These are phyloP conservation scores for Keithomyces neogunnii DNA, from an alignment of 2,329 filamentous ascomycete species.

Conservation along the genomic window DNA sequence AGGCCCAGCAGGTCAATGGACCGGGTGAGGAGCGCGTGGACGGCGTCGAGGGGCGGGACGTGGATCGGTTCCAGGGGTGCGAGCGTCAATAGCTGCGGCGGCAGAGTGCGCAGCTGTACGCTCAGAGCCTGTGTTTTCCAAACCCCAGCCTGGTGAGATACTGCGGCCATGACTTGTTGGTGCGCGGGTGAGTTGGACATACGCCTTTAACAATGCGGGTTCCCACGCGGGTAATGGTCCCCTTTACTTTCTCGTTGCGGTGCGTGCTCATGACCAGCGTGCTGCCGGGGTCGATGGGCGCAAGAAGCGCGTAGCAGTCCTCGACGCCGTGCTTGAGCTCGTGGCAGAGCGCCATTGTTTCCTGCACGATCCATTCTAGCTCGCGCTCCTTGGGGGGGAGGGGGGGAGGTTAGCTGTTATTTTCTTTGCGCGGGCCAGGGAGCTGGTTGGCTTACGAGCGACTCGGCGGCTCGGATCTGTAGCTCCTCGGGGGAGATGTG, in stretches of 20 bases:
- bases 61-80: slow-evolving; percentile 41
- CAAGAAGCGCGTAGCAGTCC: slow-evolving; percentile 81
- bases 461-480: slow-evolving; percentile 38
- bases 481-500: slow-evolving; percentile 41
- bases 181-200: slow-evolving; percentile 25
- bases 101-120: slow-evolving; percentile 64
- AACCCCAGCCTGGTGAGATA: slow-evolving; percentile 1
- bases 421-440: too few relatives aligned
- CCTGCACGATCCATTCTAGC: slow-evolving; percentile 44
- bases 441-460: slow-evolving; percentile 34
- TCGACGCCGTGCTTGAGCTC: slow-evolving; percentile 61
- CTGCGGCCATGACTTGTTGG: neutral
- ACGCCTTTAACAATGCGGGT: slow-evolving; percentile 88
- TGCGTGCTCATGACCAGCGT: slow-evolving; percentile 85
- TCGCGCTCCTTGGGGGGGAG: slow-evolving; percentile 36
- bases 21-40: slow-evolving; percentile 72
- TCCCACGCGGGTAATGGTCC: slow-evolving; percentile 81
- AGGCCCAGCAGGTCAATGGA: slow-evolving; percentile 77
- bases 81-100: slow-evolving; percentile 39
- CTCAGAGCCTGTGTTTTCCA: slow-evolving; percentile 53
- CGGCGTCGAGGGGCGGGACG: slow-evolving; percentile 61
- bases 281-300: slow-evolving; percentile 74
- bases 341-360: slow-evolving; percentile 38
- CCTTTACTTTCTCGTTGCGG: slow-evolving; percentile 84
- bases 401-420: neutral